Percentiles rank a stretch among this genome's conserved stretches.
phyloP scores from a whole-genome alignment of 768 basidiomycete species.

The Trametes cingulata region DNA sequence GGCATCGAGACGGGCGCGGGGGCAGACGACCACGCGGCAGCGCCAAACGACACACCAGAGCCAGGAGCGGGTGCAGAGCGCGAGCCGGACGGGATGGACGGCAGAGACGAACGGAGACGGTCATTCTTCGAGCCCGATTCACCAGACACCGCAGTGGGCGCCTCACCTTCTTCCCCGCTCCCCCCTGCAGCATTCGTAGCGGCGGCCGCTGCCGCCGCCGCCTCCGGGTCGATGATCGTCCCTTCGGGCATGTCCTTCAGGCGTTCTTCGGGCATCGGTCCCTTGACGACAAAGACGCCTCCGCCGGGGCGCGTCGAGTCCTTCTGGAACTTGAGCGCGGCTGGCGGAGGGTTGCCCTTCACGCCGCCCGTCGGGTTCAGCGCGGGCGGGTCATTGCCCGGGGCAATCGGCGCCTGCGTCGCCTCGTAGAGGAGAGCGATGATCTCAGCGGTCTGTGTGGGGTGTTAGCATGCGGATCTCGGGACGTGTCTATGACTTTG shows the following conservation, averaged over 20 bases:
- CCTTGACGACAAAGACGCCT: conserved; percentile 76
- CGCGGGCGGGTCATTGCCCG: conserved; percentile 48
- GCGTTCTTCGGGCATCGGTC: conserved; percentile 7
- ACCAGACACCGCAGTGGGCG: conserved; percentile 24
- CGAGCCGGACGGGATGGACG: conserved; percentile 11
- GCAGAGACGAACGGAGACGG: conserved; percentile 12
- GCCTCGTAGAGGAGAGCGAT: conserved; percentile 91
- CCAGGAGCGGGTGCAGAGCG: conserved; percentile 4
- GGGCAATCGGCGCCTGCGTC: conserved; percentile 71
- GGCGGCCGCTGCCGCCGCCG: conserved; percentile 27
- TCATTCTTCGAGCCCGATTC: conserved; percentile 20
- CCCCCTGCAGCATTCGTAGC: conserved; percentile 8
- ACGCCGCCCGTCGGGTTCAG: conserved; percentile 82
- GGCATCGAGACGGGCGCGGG: conserved; percentile 5
- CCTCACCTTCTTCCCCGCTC: conserved; percentile 48
- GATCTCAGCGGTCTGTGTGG: conserved; percentile 80
- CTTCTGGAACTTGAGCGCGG: conserved; percentile 68
- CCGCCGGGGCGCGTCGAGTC: conserved; percentile 84
- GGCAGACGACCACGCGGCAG: conserved; percentile 7
- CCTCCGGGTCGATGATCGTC: conserved; percentile 51
- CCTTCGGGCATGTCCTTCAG: conserved; percentile 52
- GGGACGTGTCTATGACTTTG: conserved; percentile 22
- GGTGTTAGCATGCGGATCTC: conserved; percentile 21
- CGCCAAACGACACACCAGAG: conserved; percentile 11
- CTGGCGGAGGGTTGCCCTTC: conserved; percentile 49